Conservation (phyloP, 2,329 filamentous ascomycete genomes). For the Juglanconis oblonga region DNA sequence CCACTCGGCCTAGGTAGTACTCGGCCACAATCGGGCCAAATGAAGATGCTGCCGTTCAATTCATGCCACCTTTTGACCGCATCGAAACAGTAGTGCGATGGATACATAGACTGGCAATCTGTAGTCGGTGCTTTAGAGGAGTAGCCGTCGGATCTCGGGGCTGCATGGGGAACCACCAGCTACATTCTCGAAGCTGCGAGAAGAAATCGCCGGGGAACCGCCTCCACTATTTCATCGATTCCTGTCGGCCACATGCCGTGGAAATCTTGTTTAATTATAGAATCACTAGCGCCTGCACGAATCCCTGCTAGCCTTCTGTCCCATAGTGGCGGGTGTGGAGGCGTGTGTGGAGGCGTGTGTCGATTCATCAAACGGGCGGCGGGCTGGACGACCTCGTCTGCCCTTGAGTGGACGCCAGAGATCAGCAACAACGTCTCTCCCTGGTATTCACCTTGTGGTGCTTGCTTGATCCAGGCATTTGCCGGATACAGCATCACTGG, state of each 20-base stretch:
- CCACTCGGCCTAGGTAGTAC: not conserved
- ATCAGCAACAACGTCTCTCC: not conserved
- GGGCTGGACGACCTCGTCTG: not conserved
- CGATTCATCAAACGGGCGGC: not conserved
- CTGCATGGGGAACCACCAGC: too few species aligned
- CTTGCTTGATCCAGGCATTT: not conserved
- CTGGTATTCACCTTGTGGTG: not conserved
- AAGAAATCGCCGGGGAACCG: not conserved
- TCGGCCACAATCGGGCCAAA: too few species aligned
- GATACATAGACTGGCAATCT: too few species aligned
- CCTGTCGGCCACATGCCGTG: not conserved
- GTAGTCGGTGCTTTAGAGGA: not conserved
- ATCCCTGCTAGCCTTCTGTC: constrained; percentile 6
- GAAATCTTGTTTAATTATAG: constrained; percentile 2
- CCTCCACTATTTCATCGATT: not conserved
- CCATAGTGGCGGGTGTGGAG: constrained; percentile 11
- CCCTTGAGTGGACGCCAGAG: not conserved
- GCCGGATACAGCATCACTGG: not conserved
- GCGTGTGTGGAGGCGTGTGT: not conserved
- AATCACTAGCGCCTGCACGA: not conserved
- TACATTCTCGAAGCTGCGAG: constrained; percentile 1
- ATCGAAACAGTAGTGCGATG: not conserved
- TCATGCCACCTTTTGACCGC: not conserved
- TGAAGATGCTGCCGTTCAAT: not conserved
- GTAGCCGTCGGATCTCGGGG: not conserved